Evolutionary conservation across 2,329 filamentous ascomycete species (phyloP).

Genomic region (Microascus cirrosus): DNA sequence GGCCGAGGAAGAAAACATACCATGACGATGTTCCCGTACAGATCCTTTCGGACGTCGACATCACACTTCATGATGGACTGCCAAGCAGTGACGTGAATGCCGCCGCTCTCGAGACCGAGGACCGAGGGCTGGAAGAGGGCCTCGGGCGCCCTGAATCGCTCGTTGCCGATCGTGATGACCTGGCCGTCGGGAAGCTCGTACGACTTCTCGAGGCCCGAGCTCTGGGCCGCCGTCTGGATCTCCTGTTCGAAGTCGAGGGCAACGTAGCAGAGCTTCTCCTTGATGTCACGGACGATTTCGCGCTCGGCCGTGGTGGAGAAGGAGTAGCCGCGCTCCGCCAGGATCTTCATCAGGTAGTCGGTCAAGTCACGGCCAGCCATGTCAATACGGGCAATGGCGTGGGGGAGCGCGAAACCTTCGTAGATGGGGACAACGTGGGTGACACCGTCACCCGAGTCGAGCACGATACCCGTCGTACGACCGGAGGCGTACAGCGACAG

Average conservation of each 20-base stretch:
- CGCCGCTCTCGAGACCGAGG: slow-evolving; percentile 93
- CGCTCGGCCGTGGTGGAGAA: slow-evolving; percentile 99
- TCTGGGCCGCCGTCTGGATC: slow-evolving; percentile 99
- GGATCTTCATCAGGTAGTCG: slow-evolving; percentile 99
- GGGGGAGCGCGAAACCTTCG: slow-evolving; percentile 99
- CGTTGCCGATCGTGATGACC: slow-evolving; percentile 99
- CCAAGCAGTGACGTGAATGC: slow-evolving; percentile 99
- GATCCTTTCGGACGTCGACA: slow-evolving; percentile 99
- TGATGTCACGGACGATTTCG: slow-evolving; percentile 99
- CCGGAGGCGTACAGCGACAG: slow-evolving; percentile 98
- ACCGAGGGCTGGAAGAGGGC: slow-evolving; percentile 99
- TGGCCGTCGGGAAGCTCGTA: slow-evolving; percentile 99
- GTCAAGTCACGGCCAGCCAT: slow-evolving; percentile 99
- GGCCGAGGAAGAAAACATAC: slow-evolving; percentile 55
- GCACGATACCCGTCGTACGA: slow-evolving; percentile 99
- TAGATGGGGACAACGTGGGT: slow-evolving; percentile 99
- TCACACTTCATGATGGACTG: slow-evolving; percentile 99
- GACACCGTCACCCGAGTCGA: slow-evolving; percentile 99
- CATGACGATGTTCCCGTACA: slow-evolving; percentile 99
- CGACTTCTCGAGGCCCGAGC: slow-evolving; percentile 98
- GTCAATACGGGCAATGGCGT: slow-evolving; percentile 99
- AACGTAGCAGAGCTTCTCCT: slow-evolving; percentile 99
- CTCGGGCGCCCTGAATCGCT: slow-evolving; percentile 99
- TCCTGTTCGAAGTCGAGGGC: slow-evolving; percentile 99
- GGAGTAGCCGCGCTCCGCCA: slow-evolving; percentile 97